phyloP scores from a whole-genome alignment of 495 filamentous ascomycete genomes.

The Hypomontagnella monticulosa region DNA sequence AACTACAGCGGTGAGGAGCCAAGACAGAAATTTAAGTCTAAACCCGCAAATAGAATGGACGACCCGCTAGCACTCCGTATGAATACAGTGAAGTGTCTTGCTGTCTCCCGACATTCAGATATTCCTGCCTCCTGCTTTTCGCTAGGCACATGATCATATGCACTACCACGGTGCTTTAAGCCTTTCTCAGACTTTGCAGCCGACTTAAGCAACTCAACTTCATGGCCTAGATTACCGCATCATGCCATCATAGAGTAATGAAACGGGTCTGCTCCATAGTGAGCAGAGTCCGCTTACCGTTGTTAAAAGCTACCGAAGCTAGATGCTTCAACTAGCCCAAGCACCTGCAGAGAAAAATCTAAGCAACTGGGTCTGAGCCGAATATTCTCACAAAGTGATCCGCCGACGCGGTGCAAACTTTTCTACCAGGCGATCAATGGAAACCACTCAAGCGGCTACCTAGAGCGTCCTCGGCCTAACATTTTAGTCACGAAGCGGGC shows the following conservation, averaged over 20 bases:
- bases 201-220: neutral
- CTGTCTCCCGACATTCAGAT: neutral
- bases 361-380: slow-evolving; percentile 17
- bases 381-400: slow-evolving; percentile 13
- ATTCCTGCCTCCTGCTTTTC: slow-evolving; percentile 21
- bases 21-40: slow-evolving; percentile 14
- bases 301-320: slow-evolving; percentile 23
- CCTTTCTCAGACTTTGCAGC: neutral
- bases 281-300: slow-evolving; percentile 5
- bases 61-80: neutral
- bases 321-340: slow-evolving; percentile 24
- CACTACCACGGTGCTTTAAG: slow-evolving; percentile 12
- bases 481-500: slow-evolving; percentile 39
- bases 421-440: slow-evolving; percentile 22
- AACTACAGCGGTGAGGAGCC: slow-evolving; percentile 26
- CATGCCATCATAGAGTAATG: slow-evolving; percentile 16
- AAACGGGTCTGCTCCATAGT: slow-evolving; percentile 26
- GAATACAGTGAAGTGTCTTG: neutral
- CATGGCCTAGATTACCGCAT: slow-evolving; percentile 20
- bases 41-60: slow-evolving; percentile 5
- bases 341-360: slow-evolving; percentile 12
- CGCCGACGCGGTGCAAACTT: slow-evolving; percentile 39
- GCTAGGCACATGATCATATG: slow-evolving; percentile 14
- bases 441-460: slow-evolving; percentile 8
- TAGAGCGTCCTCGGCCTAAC: slow-evolving; percentile 10